Evolutionary conservation across 495 filamentous ascomycete species (phyloP), one percentile per base, ranked within the genome.

Genomic region (Aspergillus kassunensis): DNA sequence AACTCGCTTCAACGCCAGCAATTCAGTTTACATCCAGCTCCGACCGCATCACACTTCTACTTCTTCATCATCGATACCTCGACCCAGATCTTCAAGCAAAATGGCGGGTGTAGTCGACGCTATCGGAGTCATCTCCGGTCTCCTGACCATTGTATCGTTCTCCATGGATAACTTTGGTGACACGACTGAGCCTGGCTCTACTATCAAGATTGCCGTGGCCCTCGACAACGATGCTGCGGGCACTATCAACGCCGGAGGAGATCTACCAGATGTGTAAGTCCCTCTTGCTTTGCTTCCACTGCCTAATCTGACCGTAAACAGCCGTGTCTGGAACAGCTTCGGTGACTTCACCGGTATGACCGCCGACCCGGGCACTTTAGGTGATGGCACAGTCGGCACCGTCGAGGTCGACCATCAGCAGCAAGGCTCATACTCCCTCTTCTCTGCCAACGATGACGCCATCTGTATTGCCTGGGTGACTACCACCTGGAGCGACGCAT

Each of bases 381-480:
- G 10, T 6, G 18, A 44, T 18, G 53, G 45, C 9, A 55, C 20
- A 30, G 29, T 55, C 11, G 46, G 46, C 31, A 41, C 30, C 23
- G 19, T 44, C 37, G 24, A 30, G 4, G 53, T 55, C 16, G 45
- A 50, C 40, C 53, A 55, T 16, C 39, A 55, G 6, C 48, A 55
- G 30, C 53, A 55, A 23, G 53, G 49, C 23, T 40, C 33, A 12
- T 55, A 55, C 45, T 44, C 45, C 18, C 53, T 55, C n/a, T 55
- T 55, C 40, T 50, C 45, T 15, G 53, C 45, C 53, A 55, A 55
- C 40, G 31, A 55, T 27, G 53, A 55, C 27, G 53, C 53, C 15
- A 55, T 55, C 31, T 55, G 53, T 12, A 31, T 55, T 11, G 53
- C 53, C 13, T 55, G 53, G 53, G 53, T 55, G 24, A 55, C 53